Percentiles rank a stretch among this genome's conserved stretches.
phyloP scores from a whole-genome alignment of 2,329 filamentous ascomycete species.

The Tolypocladium paradoxum region DNA sequence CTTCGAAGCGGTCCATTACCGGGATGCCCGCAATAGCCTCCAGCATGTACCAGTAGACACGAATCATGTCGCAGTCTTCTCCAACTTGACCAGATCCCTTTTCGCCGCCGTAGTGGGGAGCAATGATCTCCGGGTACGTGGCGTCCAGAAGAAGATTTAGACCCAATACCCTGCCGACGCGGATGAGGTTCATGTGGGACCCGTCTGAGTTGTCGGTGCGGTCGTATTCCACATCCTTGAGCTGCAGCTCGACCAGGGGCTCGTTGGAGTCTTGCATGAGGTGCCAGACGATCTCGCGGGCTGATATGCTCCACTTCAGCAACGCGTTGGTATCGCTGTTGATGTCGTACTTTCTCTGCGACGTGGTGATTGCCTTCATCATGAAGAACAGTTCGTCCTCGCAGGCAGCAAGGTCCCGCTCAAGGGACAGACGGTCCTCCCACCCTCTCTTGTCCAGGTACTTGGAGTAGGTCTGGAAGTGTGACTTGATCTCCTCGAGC shows the following conservation, averaged over 20 bases:
- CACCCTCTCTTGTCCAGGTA: constrained; percentile 81
- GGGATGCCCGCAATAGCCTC: constrained; percentile 96
- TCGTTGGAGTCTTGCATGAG: constrained; percentile 79
- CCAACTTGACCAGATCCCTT: constrained; percentile 30
- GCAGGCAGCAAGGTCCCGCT: constrained; percentile 77
- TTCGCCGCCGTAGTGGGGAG: constrained; percentile 68
- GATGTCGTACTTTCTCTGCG: constrained; percentile 72
- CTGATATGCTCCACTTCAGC: constrained; percentile 86
- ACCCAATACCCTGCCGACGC: constrained; percentile 78
- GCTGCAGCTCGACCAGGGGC: constrained; percentile 83
- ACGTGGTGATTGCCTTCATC: constrained; percentile 98
- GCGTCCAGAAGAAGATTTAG: constrained; percentile 85
- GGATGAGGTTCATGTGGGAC: constrained; percentile 86
- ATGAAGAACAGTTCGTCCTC: constrained; percentile 99
- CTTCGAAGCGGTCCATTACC: constrained; percentile 93
- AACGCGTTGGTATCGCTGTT: constrained; percentile 66
- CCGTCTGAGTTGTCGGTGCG: constrained; percentile 95
- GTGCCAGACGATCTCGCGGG: constrained; percentile 94
- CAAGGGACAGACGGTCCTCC: constrained; percentile 81
- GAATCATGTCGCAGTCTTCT: constrained; percentile 67
- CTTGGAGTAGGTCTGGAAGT: constrained; percentile 88
- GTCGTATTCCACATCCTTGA: constrained; percentile 85
- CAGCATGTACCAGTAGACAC: constrained; percentile 95
- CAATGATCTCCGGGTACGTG: constrained; percentile 92
- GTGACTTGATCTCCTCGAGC: constrained; percentile 88